These are phyloP conservation scores for Gigaspora rosea DNA, from an alignment of 192 early-diverging fungal genomes.

Conservation along the genomic window DNA sequence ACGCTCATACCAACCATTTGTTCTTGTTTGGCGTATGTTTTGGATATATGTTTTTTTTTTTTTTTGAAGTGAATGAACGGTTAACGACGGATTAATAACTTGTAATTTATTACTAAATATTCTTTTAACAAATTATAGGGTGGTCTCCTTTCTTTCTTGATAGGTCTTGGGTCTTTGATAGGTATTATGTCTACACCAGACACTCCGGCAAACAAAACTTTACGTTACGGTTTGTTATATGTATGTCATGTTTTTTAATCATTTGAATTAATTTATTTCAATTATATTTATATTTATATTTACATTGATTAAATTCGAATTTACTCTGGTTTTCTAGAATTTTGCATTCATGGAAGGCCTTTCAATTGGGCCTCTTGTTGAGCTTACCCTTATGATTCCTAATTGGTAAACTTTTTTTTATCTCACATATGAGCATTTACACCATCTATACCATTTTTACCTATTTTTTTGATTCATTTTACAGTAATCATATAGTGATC, in stretches of 20 bases:
- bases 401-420: neutral
- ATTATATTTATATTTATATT: neutral
- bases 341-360: conserved; percentile 37
- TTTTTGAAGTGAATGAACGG: neutral
- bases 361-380: conserved; percentile 33
- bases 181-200: neutral
- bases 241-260: neutral
- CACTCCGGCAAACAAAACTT: conserved; percentile 1
- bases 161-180: conserved; percentile 15
- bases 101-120: no score
- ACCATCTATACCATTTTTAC: neutral
- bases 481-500: conserved; percentile 32
- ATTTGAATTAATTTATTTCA: neutral
- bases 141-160: conserved; percentile 16
- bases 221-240: conserved; percentile 26
- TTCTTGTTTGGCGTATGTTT: conserved; percentile 27
- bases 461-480: neutral
- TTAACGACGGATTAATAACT: neutral
- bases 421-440: neutral
- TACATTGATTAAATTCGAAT: neutral
- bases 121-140: neutral
- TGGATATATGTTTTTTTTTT: neutral
- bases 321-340: neutral
- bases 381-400: neutral
- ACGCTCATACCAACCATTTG: conserved; percentile 1